These are phyloP conservation scores for Holtermannia corniformis DNA, from an alignment of 768 basidiomycete species.

Conservation along the genomic window DNA sequence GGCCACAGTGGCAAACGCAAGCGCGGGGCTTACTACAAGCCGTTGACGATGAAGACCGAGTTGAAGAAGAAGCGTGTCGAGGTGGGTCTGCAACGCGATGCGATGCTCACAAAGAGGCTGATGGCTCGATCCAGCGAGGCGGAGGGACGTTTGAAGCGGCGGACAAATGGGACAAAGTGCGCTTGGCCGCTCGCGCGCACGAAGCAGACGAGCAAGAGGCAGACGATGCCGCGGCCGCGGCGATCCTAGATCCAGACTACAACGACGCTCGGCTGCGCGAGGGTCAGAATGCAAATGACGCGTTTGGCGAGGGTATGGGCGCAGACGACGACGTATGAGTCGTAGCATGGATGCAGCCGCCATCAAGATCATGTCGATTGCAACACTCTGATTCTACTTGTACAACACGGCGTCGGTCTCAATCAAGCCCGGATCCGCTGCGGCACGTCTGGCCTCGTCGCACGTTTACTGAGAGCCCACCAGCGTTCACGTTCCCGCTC, in stretches of 20 bases:
- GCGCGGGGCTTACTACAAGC: constrained; percentile 22
- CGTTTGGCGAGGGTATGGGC: not conserved
- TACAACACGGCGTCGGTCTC: not conserved
- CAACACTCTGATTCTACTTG: no score
- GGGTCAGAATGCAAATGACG: not conserved
- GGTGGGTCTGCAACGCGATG: constrained; percentile 9
- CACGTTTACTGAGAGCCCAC: not conserved
- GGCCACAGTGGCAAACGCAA: constrained; percentile 9
- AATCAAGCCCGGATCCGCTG: not conserved
- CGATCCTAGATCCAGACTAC: constrained; percentile 24
- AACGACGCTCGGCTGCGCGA: constrained; percentile 14
- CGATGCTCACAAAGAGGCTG: constrained; percentile 2
- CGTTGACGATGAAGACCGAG: constrained; percentile 17
- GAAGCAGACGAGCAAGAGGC: constrained; percentile 10
- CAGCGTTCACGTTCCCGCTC: not conserved
- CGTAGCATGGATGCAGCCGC: no score
- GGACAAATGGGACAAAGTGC: constrained; percentile 20
- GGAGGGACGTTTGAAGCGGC: constrained; percentile 8
- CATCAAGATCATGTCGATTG: no score
- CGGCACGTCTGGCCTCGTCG: not conserved
- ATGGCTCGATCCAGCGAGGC: constrained; percentile 5
- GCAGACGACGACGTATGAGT: not conserved
- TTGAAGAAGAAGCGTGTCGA: constrained; percentile 22
- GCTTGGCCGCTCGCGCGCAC: constrained; percentile 17
- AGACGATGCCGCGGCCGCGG: constrained; percentile 7